These are phyloP conservation scores for Mycena epipterygia DNA, from an alignment of 768 basidiomycete species.

Conservation along the genomic window DNA sequence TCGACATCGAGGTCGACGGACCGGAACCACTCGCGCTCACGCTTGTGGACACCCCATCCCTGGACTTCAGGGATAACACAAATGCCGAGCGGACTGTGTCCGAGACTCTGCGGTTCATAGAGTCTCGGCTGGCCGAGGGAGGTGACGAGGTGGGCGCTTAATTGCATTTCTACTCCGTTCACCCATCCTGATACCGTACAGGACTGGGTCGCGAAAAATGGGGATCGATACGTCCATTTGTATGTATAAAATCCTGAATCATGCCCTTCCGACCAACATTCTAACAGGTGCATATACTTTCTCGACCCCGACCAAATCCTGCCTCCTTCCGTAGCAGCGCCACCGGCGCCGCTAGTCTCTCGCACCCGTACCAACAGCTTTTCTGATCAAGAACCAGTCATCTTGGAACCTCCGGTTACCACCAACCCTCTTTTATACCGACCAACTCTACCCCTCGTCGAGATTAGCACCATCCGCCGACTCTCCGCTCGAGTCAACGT, in stretches of 20 bases:
- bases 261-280: constrained; percentile 33
- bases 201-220: constrained; percentile 79
- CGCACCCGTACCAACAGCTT: constrained; percentile 80
- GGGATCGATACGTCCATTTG: constrained; percentile 88
- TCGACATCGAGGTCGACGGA: constrained; percentile 77
- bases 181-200: constrained; percentile 47
- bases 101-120: constrained; percentile 81
- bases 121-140: constrained; percentile 79
- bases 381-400: constrained; percentile 82
- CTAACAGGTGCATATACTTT: constrained; percentile 85
- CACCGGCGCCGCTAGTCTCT: constrained; percentile 76
- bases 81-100: constrained; percentile 72
- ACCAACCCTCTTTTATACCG: constrained; percentile 78
- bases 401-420: constrained; percentile 83
- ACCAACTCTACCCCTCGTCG: constrained; percentile 75
- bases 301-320: constrained; percentile 87
- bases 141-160: constrained; percentile 78
- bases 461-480: constrained; percentile 84
- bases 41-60: constrained; percentile 86
- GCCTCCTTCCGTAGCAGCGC: constrained; percentile 76
- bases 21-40: constrained; percentile 71
- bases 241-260: constrained; percentile 53
- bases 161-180: constrained; percentile 34
- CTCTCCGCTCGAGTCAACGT: constrained; percentile 89
- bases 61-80: constrained; percentile 79